Percentiles rank a stretch among this genome's conserved stretches.
Evolutionary conservation across 1,284 basidiomycete species (phyloP).

Genomic region (Vanrija sp.): DNA sequence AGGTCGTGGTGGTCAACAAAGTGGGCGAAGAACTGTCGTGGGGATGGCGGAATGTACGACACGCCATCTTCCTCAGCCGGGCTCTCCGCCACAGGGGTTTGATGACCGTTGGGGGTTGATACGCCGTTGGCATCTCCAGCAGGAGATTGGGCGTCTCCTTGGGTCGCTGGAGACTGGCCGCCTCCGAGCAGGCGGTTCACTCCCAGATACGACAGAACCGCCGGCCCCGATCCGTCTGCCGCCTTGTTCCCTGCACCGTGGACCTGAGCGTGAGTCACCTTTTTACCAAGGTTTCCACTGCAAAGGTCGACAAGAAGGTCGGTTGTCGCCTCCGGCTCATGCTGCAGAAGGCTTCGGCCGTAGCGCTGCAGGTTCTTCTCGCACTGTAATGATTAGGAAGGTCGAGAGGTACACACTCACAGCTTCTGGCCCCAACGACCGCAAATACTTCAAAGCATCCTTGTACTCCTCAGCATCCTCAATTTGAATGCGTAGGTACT

Average conservation of each 20-base stretch:
- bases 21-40: constrained; percentile 84
- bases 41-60: constrained; percentile 64
- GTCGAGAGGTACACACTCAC: constrained; percentile 28
- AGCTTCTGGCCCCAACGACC: constrained; percentile 68
- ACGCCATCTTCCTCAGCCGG: constrained; percentile 12
- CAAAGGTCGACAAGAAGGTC: constrained; percentile 88
- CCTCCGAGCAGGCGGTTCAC: constrained; percentile 55
- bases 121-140: background rate
- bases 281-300: constrained; percentile 57
- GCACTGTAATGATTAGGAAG: constrained; percentile 42
- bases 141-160: background rate
- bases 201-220: constrained; percentile 73
- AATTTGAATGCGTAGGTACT: constrained; percentile 89
- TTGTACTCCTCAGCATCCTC: constrained; percentile 81
- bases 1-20: constrained; percentile 84
- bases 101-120: background rate
- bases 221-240: constrained; percentile 51
- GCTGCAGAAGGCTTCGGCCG: constrained; percentile 74
- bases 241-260: constrained; percentile 36
- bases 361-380: constrained; percentile 79
- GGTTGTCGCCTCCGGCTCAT: constrained; percentile 80
- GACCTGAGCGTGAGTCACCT: constrained; percentile 10
- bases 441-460: constrained; percentile 77
- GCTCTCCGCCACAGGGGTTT: constrained; percentile 3
- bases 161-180: constrained; percentile 31